Conservation (phyloP, 2,329 filamentous ascomycete genomes). For the Setomelanomma holmii region DNA sequence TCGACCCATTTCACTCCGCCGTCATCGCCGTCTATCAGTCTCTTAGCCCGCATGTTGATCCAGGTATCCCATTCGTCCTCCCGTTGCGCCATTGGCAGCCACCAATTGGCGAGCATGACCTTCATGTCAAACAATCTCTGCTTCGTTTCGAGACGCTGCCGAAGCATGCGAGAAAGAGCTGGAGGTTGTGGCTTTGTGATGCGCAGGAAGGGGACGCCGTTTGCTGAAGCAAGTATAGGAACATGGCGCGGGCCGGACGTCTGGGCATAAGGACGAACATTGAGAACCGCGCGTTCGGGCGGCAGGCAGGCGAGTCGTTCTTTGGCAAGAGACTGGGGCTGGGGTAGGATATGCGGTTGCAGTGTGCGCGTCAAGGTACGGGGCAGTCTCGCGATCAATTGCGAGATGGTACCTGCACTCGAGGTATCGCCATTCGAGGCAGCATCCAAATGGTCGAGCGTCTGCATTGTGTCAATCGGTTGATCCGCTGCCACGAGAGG, state of each 20-base stretch:
- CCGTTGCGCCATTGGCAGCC: constrained; percentile 45
- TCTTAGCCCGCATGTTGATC: constrained; percentile 22
- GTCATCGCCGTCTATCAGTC: constrained; percentile 6
- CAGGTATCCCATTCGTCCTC: constrained; percentile 60
- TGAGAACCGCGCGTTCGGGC: constrained; percentile 53
- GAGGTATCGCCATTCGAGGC: constrained; percentile 41
- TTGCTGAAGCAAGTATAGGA: constrained; percentile 64
- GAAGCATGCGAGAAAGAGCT: constrained; percentile 65
- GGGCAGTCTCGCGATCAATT: constrained; percentile 49
- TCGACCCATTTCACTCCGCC: constrained; percentile 39
- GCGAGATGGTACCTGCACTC: constrained; percentile 29
- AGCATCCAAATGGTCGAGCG: constrained; percentile 54
- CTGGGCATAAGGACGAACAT: constrained; percentile 57
- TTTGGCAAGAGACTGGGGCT: constrained; percentile 18
- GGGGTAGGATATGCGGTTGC: constrained; percentile 5
- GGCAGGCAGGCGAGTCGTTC: constrained; percentile 46
- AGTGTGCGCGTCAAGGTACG: constrained; percentile 42
- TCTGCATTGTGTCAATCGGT: constrained; percentile 32
- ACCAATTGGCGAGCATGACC: constrained; percentile 52
- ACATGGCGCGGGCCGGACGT: constrained; percentile 64
- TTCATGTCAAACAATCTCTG: constrained; percentile 51
- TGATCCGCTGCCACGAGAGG: neutral
- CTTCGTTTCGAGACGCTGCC: constrained; percentile 58
- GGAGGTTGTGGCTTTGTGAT: constrained; percentile 70
- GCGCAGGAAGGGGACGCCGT: constrained; percentile 69